A percentile compares a stretch with the other conserved stretches of the same genome.
Conservation (phyloP, 768 basidiomycete species). For the Cyclocybe aegerita region DNA sequence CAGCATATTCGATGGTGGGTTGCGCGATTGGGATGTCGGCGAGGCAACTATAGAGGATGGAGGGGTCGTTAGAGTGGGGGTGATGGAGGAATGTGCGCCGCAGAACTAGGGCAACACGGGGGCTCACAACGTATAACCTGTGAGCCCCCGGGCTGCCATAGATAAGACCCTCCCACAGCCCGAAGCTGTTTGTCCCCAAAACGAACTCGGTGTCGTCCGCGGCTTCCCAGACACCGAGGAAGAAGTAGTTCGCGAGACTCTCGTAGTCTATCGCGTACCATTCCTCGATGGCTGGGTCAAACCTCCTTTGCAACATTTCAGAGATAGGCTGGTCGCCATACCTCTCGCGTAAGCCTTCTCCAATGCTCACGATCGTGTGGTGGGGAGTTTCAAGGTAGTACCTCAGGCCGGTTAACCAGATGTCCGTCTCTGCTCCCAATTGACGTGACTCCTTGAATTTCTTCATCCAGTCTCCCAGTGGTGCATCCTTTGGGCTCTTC, state of each 20-base stretch:
- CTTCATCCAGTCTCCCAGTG: slow-evolving; percentile 21
- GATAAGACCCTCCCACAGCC: slow-evolving; percentile 32
- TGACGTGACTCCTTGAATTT: slow-evolving; percentile 18
- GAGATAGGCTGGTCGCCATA: slow-evolving; percentile 15
- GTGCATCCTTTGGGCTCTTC: slow-evolving; percentile 20
- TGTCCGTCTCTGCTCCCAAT: slow-evolving; percentile 18
- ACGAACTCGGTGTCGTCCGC: slow-evolving; percentile 31
- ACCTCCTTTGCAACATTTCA: slow-evolving; percentile 18
- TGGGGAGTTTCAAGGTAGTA: slow-evolving; percentile 33
- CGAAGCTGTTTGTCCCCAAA: slow-evolving; percentile 28
- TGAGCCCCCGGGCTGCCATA: slow-evolving; percentile 21
- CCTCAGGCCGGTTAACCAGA: slow-evolving; percentile 28
- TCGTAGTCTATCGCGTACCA: slow-evolving; percentile 27
- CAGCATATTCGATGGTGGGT: slow-evolving; percentile 11
- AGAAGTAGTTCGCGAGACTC: slow-evolving; percentile 23
- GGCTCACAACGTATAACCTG: slow-evolving; percentile 33
- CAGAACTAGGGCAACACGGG: slow-evolving; percentile 30
- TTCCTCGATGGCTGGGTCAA: slow-evolving; percentile 22
- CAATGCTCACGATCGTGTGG: slow-evolving; percentile 21
- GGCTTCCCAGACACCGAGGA: slow-evolving; percentile 35
- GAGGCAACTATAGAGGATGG: slow-evolving; percentile 22
- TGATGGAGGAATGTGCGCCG: slow-evolving; percentile 16
- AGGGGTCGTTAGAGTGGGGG: slow-evolving; percentile 13
- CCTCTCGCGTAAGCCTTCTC: slow-evolving; percentile 20
- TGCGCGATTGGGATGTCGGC: slow-evolving; percentile 19